These are phyloP conservation scores for Ceratocystis variospora DNA, from an alignment of 2,329 filamentous ascomycete species.

Conservation along the genomic window DNA sequence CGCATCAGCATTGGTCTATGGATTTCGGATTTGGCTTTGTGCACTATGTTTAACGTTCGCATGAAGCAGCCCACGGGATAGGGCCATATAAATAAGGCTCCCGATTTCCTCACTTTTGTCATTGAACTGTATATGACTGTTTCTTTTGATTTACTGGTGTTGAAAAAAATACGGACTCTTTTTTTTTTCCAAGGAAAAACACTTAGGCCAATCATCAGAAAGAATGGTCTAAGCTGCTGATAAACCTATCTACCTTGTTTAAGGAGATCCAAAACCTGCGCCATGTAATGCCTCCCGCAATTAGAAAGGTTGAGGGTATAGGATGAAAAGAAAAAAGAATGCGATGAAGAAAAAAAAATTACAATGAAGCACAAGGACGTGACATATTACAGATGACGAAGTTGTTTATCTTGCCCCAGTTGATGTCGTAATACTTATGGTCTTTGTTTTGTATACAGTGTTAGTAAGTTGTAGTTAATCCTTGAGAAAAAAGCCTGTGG, in stretches of 20 bases:
- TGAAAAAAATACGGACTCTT: slow-evolving; percentile 15
- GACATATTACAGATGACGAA: background rate
- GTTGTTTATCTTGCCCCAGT: background rate
- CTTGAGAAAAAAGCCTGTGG: slow-evolving; percentile 2
- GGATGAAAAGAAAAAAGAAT: slow-evolving; percentile 1
- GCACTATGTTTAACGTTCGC: slow-evolving; percentile 18
- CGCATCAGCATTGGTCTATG: slow-evolving; percentile 19
- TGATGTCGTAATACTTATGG: background rate
- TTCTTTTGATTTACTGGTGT: slow-evolving; percentile 15
- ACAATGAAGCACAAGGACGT: background rate
- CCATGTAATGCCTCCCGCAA: background rate
- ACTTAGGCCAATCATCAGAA: background rate
- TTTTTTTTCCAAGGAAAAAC: slow-evolving; percentile 6
- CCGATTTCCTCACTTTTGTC: slow-evolving; percentile 16
- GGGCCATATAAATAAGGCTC: slow-evolving; percentile 18
- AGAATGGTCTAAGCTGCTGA: background rate
- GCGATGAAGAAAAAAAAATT: background rate
- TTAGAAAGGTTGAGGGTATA: slow-evolving; percentile 11
- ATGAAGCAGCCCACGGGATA: slow-evolving; percentile 19
- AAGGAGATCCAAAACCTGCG: background rate
- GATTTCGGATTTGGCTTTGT: slow-evolving; percentile 20
- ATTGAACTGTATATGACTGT: slow-evolving; percentile 10
- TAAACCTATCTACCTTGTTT: background rate
- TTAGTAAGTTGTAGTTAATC: too few species aligned
- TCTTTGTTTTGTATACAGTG: background rate